Base-by-base conservation (phyloP, 352 stramenopile species). In the Elongisporangium senticosum region DNA sequence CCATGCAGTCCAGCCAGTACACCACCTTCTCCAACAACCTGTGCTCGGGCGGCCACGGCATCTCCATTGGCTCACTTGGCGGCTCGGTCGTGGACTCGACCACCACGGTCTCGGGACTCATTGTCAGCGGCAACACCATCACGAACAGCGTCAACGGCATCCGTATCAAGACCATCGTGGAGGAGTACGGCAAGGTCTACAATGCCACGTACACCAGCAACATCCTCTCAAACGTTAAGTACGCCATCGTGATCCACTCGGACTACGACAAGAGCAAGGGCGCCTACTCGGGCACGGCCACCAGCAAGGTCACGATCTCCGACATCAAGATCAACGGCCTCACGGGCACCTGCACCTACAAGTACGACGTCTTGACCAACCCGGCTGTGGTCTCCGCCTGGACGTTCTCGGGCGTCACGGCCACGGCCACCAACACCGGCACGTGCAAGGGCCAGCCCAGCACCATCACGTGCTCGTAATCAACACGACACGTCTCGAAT, bases 121-220 rank as follows among this genome's bases (percentile, higher is more conserved):
- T 57, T 0, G 62, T 74, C 3, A 39, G 43, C 7, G 55, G 60
- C 63, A 69, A 68, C 59, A 61, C 59, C n/a, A 74, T 71, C 59
- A 60, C 58, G 11, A 65, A 71, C 64, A 65, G 52, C 47, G 56
- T 40, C 24, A 13, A 71, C 51, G 64, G 61, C 58, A 54, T 71
- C 28, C 67, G 67, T 43, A 74, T 74, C 63, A 74, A 74, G 63
- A 71, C 67, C 37, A 67, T 74, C 58, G 49, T 65, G 7, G 61
- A 55, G 26, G 23, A 55, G 49, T 53, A 74, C 39, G 67, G 63
- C 22, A 24, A 62, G 43, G 67, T 74, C 33, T 56, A 39, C 1
- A 28, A 61, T 49, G 40, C 61, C 56, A 66, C 19, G n/a, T 68
- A 71, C 63, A 56, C 49, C 0, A n/a, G 63, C 58, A 74, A 70